Evolutionary conservation across 345 rosid genomes (phyloP), one percentile per base, ranked within the genome.

Genomic region (Arabidopsis arenosa): DNA sequence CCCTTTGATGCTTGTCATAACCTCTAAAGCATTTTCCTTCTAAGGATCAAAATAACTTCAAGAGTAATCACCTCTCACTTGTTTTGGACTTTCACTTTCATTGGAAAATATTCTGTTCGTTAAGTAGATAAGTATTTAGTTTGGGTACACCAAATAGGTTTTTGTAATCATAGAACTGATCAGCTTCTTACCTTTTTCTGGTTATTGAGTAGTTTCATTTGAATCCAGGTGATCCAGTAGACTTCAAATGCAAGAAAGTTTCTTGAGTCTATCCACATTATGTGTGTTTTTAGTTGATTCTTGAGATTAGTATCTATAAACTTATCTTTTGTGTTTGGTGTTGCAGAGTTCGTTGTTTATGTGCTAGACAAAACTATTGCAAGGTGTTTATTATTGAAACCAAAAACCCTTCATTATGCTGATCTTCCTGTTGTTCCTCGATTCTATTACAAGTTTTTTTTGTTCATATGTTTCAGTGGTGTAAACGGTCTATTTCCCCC

Each of bases 301-400:
- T 15, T 64, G 57, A 39, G 39, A 18, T 30, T 49, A 15, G 30
- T 59, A 17, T 59, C 47, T 51, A 40, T 51, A 1, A 30, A 60
- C 63, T 75, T 21, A 60, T 52, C 10, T 62, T 55, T 52, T 44
- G 17, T 39, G 43, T 39, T 39, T 39, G 11, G 9, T 41, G 45
- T 41, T 36, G 1, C 0, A 15, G 97, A 90, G 80, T 89, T 85
- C 35, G 83, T 89, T 79, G 89, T 86, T 75, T 73, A 92, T 85
- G 18, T 83, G 57, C 88, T 92, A 43, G 97, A 94, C 91, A 92
- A 92, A 82, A 62, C 88, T 49, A 81, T 94, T 23, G 92, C 95
- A 70, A 92, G 97, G 98, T 89, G 73, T 59, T 15, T 48, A 6
- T 70, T 6, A 40, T 1, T 28, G 3, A 58, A 79, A 44, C 52